Evolutionary conservation across 495 filamentous ascomycete species (phyloP).

Genomic region (Aspergillus funiculosus): DNA sequence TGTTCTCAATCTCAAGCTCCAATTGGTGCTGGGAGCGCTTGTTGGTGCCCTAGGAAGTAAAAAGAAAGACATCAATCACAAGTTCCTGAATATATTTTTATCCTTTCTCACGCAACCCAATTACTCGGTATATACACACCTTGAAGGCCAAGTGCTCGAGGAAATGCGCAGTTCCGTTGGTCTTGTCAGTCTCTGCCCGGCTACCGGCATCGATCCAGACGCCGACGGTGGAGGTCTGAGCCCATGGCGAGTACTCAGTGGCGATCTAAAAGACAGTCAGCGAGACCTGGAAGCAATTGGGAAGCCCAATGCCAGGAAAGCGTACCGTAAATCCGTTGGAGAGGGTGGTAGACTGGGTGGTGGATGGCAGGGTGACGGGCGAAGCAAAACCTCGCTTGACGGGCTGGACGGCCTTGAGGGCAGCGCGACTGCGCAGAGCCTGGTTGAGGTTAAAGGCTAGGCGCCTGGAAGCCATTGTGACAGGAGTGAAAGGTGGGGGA

Average conservation of each 20-base stretch:
- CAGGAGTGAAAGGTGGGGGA: constrained; percentile 18
- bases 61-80: neutral
- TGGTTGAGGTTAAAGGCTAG: constrained; percentile 83
- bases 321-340: constrained; percentile 95
- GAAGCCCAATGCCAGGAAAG: constrained; percentile 12
- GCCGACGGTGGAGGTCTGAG: constrained; percentile 96
- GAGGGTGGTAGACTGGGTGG: constrained; percentile 90
- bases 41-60: constrained; percentile 67
- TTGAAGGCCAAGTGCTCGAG: constrained; percentile 99
- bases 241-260: constrained; percentile 96
- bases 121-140: constrained; percentile 44
- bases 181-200: constrained; percentile 95
- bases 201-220: constrained; percentile 99
- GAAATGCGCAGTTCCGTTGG: constrained; percentile 98
- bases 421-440: constrained; percentile 76
- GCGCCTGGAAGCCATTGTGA: constrained; percentile 87
- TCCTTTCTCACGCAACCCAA: no score
- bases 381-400: constrained; percentile 81
- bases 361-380: constrained; percentile 64
- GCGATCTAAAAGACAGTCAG: constrained; percentile 66
- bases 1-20: constrained; percentile 99
- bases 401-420: constrained; percentile 64
- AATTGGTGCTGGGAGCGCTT: constrained; percentile 91
- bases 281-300: constrained; percentile 29
- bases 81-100: neutral